phyloP scores from a whole-genome alignment of 108 stramenopile species.

The Cylindrotheca fusiformis region DNA sequence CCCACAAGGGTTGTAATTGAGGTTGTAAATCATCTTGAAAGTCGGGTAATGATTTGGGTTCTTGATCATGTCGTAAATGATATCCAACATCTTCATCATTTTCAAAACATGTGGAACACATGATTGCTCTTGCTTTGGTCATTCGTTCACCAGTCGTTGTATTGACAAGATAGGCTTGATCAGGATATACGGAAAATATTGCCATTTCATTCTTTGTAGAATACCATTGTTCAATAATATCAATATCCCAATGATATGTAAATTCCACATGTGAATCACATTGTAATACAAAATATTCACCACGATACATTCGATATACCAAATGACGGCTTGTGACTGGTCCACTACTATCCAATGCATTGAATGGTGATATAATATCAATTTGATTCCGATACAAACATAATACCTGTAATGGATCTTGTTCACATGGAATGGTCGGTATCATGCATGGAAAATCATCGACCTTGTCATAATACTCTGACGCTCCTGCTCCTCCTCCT shows the following conservation, averaged over 20 bases:
- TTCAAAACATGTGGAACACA: conserved; percentile 51
- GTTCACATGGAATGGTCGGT: conserved; percentile 28
- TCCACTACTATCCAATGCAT: conserved; percentile 59
- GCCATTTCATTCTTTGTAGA: conserved; percentile 65
- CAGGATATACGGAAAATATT: conserved; percentile 47
- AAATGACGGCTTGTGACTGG: conserved; percentile 65
- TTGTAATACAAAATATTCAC: conserved; percentile 79
- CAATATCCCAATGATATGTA: conserved; percentile 46
- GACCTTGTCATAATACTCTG: not conserved
- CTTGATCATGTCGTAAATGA: conserved; percentile 32
- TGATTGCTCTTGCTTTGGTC: conserved; percentile 16
- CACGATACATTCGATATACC: conserved; percentile 74
- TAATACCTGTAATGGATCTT: conserved; percentile 47
- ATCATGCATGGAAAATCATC: conserved; percentile 26
- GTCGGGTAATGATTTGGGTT: conserved; percentile 21
- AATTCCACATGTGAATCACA: conserved; percentile 66
- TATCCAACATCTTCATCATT: conserved; percentile 7
- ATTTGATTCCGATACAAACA: conserved; percentile 48
- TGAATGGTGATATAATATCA: conserved; percentile 46
- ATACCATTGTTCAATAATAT: conserved; percentile 48
- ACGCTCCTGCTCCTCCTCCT: not conserved
- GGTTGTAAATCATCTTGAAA: conserved; percentile 34
- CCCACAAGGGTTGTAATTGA: conserved; percentile 77
- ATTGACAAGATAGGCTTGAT: conserved; percentile 31
- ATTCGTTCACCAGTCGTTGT: conserved; percentile 17